phyloP scores from a whole-genome alignment of 805 yeast genomes.

The Jamesozyma piceae region DNA sequence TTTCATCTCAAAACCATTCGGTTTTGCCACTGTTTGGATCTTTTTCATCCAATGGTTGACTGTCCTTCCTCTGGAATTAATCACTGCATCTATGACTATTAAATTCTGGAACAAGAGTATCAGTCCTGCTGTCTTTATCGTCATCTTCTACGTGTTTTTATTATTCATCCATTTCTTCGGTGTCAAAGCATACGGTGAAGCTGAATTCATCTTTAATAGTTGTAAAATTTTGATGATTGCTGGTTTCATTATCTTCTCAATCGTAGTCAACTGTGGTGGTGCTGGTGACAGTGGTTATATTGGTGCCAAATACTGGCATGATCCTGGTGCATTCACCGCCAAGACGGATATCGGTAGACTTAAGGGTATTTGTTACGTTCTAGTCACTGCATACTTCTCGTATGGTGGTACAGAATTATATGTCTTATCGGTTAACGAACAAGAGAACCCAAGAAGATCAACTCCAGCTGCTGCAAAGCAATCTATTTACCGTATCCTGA shows the following conservation, averaged over 20 bases:
- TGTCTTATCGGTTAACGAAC: slow-evolving; percentile 62
- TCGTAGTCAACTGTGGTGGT: slow-evolving; percentile 52
- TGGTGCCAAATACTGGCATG: slow-evolving; percentile 51
- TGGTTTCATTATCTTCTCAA: slow-evolving; percentile 50
- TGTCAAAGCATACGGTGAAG: slow-evolving; percentile 61
- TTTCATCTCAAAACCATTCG: slow-evolving; percentile 57
- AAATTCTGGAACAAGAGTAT: slow-evolving; percentile 40
- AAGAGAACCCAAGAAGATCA: slow-evolving; percentile 47
- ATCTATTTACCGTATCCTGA: slow-evolving; percentile 52
- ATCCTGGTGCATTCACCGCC: slow-evolving; percentile 42
- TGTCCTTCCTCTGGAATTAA: slow-evolving; percentile 55
- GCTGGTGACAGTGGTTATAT: slow-evolving; percentile 44
- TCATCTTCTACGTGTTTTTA: slow-evolving; percentile 44
- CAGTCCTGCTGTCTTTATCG: slow-evolving; percentile 48
- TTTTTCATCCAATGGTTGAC: slow-evolving; percentile 57
- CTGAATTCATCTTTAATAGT: slow-evolving; percentile 48
- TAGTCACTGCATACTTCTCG: slow-evolving; percentile 55
- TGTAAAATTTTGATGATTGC: slow-evolving; percentile 47
- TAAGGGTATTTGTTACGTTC: slow-evolving; percentile 57
- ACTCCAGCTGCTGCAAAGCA: slow-evolving; percentile 59
- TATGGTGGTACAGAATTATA: slow-evolving; percentile 60
- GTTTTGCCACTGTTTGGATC: slow-evolving; percentile 67
- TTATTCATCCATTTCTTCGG: slow-evolving; percentile 48
- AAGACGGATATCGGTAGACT: slow-evolving; percentile 33
- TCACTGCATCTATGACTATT: slow-evolving; percentile 47